Evolutionary conservation across 371 early-diverging fungal genomes (phyloP).

Genomic region (Smittium culicis): DNA sequence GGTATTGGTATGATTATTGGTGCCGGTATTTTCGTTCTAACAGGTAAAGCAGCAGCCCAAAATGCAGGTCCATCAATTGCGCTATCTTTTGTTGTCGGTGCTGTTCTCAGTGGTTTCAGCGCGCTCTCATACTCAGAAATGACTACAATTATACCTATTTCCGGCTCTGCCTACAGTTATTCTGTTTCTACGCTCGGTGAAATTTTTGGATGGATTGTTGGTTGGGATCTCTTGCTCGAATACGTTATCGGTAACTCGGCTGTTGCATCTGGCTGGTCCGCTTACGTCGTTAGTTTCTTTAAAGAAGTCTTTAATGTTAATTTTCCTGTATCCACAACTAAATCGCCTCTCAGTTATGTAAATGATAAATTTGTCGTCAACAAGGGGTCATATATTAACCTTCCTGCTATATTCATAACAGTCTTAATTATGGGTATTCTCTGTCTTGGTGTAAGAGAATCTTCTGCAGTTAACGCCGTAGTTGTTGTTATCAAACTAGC

Average conservation of each 20-base stretch:
- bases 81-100: constrained; percentile 53
- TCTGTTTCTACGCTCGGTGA: constrained; percentile 61
- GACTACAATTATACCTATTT: too few species aligned
- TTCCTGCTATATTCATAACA: constrained; percentile 49
- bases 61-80: constrained; percentile 59
- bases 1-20: constrained; percentile 38
- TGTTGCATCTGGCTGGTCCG: constrained; percentile 56
- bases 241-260: constrained; percentile 54
- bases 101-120: constrained; percentile 60
- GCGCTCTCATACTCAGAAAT: too few species aligned
- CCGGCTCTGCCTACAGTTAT: constrained; percentile 64
- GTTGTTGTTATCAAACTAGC: constrained; percentile 53
- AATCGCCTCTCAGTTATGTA: constrained; percentile 11
- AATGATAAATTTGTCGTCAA: constrained; percentile 23
- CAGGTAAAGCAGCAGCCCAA: constrained; percentile 47
- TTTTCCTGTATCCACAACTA: neutral
- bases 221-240: constrained; percentile 64
- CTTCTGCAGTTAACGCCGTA: constrained; percentile 47
- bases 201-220: too few species aligned
- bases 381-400: constrained; percentile 52
- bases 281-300: constrained; percentile 49
- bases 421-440: constrained; percentile 40
- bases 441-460: constrained; percentile 47
- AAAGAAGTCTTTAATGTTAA: constrained; percentile 4
- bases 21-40: constrained; percentile 34